Conservation (phyloP, 2,329 filamentous ascomycete genomes). For the Basipetospora sp. region DNA sequence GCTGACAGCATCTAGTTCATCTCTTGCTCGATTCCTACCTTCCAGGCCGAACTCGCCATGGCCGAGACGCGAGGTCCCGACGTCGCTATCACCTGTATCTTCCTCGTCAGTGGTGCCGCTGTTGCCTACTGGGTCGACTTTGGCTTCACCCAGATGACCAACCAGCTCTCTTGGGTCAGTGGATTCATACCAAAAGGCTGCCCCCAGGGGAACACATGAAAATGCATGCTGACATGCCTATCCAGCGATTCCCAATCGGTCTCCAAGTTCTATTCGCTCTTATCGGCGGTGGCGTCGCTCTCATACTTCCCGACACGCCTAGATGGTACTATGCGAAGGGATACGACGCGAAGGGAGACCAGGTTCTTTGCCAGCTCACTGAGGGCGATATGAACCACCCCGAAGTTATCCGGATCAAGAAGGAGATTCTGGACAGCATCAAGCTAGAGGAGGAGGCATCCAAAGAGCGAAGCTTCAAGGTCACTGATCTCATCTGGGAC, state of each 20-base stretch:
- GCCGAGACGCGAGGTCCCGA: conserved; percentile 7
- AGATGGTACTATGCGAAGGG: conserved; percentile 9
- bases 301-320: conserved; percentile 8
- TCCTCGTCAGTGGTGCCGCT: conserved; percentile 8
- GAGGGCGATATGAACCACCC: conserved; percentile 5
- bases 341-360: conserved; percentile 5
- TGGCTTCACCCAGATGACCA: conserved; percentile 8
- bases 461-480: conserved; percentile 6
- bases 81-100: conserved; percentile 8
- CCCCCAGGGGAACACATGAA: too few relatives aligned
- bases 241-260: conserved; percentile 1
- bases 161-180: conserved; percentile 8
- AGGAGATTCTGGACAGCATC: conserved; percentile 7
- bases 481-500: conserved; percentile 2
- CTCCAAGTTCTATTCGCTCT: conserved; percentile 7
- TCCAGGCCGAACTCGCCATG: conserved; percentile 8
- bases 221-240: too few relatives aligned
- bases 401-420: conserved; percentile 4
- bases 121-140: conserved; percentile 9
- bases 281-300: conserved; percentile 5
- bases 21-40: conserved; percentile 9
- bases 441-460: conserved; percentile 4
- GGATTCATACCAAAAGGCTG: neutral
- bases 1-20: conserved; percentile 6
- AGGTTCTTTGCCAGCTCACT: neutral